Base-by-base conservation (phyloP, 2,329 filamentous ascomycete species). In the Escovopsis sp. region DNA sequence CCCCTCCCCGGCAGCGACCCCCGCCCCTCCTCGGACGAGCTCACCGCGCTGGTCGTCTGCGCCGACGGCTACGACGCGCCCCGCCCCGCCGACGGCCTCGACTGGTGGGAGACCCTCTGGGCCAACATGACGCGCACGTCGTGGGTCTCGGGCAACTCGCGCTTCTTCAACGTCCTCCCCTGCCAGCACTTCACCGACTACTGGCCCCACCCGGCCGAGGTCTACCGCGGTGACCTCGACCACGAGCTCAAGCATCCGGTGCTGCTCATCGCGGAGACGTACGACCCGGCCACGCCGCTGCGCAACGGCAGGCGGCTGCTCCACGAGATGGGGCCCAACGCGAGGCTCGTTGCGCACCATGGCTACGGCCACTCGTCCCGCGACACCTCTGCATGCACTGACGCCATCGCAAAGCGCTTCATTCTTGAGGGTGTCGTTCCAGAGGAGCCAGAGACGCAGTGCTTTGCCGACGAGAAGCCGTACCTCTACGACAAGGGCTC, bases 271-370 rank as follows among this genome's bases (percentile, higher is more conserved):
- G 62, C 64, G 1, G 62, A 63, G 50, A 61, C 60, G 5, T 62
- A 68, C 37, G 65, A 68, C 38, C 64, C 65, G 1, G 64, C 64
- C 2, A 68, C 65, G 6, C 65, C 65, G 4, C 45, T 68, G 30
- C 55, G 62, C 5, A 67, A 68, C 37, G 64, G 63, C 1, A 49
- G 62, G 11, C 48, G 63, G 18, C 50, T 68, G 3, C 37, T 60
- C 14, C 34, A 42, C 0, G 63, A 65, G 36, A 66, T 68, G 63
- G 65, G 63, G 1, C 36, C 44, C 7, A 68, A 68, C 36, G 63
- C 64, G n/a, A 45, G 63, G 5, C 48, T 68, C 14, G 50, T 68
- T 25, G 62, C 49, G 5, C 65, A 68, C 37, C 64, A 68, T 37
- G 64, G 64, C 4, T 68, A 66, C 33, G 65, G 65, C 0, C 64